Conservation (phyloP, 2,329 filamentous ascomycete genomes). For the Trichoderma koningii region DNA sequence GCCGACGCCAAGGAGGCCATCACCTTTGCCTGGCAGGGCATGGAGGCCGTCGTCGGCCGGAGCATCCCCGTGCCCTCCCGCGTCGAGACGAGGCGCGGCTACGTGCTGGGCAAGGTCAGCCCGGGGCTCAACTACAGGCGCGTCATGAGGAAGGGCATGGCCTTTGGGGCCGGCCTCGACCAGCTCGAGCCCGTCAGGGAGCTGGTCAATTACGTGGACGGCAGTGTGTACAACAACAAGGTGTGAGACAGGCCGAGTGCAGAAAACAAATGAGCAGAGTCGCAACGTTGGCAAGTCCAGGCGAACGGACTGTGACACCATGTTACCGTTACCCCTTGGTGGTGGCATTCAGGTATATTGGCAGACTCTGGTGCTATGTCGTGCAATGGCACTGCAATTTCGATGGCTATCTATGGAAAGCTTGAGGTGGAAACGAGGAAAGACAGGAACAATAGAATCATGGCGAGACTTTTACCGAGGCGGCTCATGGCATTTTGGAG, state of each 20-base stretch:
- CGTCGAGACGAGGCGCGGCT: constrained; percentile 54
- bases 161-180: constrained; percentile 50
- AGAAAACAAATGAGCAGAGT: neutral
- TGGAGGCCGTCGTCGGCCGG: constrained; percentile 59
- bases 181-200: constrained; percentile 51
- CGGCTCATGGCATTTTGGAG: neutral
- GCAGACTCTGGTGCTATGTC: neutral
- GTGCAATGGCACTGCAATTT: neutral
- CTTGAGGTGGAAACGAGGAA: neutral
- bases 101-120: constrained; percentile 57
- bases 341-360: neutral
- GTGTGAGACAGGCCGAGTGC: neutral
- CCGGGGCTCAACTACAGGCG: constrained; percentile 57
- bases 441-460: neutral
- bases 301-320: neutral
- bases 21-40: constrained; percentile 60
- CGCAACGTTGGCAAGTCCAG: neutral
- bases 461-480: neutral
- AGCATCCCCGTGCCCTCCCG: constrained; percentile 55
- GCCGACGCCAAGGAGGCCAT: constrained; percentile 59
- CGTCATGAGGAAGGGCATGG: constrained; percentile 54
- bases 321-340: neutral
- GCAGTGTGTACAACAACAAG: constrained; percentile 51
- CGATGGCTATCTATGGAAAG: neutral
- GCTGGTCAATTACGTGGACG: constrained; percentile 53